phyloP scores from a whole-genome alignment of 2,329 filamentous ascomycete genomes.

The Neofusicoccum sp. region DNA sequence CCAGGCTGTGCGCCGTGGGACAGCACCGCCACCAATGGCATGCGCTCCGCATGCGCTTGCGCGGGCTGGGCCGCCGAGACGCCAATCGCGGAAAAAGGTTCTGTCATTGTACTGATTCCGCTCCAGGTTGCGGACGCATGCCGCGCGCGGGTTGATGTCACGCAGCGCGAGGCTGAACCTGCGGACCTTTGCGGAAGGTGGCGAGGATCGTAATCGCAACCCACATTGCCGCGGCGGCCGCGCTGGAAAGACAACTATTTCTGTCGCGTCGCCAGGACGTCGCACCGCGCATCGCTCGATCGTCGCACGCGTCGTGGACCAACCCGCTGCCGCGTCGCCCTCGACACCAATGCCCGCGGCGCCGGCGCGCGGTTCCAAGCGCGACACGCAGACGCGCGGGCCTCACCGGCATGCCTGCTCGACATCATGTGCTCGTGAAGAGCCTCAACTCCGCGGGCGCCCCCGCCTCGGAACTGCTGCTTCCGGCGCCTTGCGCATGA shows the following conservation, averaged over 20 bases:
- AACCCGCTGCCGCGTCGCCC: slow-evolving; percentile 51
- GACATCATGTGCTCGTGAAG: not conserved
- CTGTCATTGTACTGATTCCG: slow-evolving; percentile 3
- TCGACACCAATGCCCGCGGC: slow-evolving; percentile 77
- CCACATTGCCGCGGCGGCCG: not conserved
- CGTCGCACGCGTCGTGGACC: not conserved
- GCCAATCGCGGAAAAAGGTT: not conserved
- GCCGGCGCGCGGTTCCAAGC: slow-evolving; percentile 72
- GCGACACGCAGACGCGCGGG: slow-evolving; percentile 70
- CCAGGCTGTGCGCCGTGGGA: not conserved
- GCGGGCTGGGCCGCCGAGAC: not conserved
- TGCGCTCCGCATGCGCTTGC: not conserved
- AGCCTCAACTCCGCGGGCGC: not conserved
- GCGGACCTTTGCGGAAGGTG: not conserved
- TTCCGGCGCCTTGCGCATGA: not conserved
- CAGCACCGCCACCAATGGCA: not conserved
- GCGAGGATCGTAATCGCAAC: not conserved
- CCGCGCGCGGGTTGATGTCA: not conserved
- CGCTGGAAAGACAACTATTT: not conserved
- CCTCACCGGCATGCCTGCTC: slow-evolving; percentile 67
- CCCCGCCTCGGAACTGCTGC: not conserved
- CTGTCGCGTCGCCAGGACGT: not conserved
- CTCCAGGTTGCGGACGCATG: not conserved
- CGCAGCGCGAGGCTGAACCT: slow-evolving; percentile 1
- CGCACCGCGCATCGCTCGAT: slow-evolving; percentile 6